Evolutionary conservation across 108 stramenopile genomes (phyloP), one percentile per base, ranked within the genome.

Genomic region (Cyclostephanos tholiformis): DNA sequence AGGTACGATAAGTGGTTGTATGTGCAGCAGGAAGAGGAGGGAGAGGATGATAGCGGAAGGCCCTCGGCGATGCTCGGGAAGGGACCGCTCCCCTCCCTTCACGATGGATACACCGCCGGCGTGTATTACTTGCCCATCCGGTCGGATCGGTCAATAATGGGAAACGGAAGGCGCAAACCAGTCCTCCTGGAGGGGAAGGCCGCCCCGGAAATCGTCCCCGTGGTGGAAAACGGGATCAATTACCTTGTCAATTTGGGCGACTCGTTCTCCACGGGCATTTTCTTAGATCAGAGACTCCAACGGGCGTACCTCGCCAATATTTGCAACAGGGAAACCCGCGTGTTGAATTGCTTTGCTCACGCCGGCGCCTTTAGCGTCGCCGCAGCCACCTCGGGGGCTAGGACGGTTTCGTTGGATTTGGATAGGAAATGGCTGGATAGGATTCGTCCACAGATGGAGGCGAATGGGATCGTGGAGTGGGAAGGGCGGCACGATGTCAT

Each of bases 341-440:
- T 94, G 6, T 80, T 94, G 68, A 94, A 94, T 66, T 90, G 90
- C 53, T 94, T 94, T 75, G 89, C 93, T 3, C 91, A 91, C 67
- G 82, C 85, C 59, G 93, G 93, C 41, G 93, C 89, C 8, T 94
- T 90, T 67, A 89, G 85, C 56, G 74, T 91, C 53, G 93, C 91
- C 3, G 93, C 93, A 0, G 93, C 93, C 1, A 81, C 84, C 25
- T 87, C 76, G 20, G 72, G 82, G 14, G 73, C 90, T 51, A 84
- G 80, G 2, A 94, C 93, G 19, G 88, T 91, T 0, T 87, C 87
- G 36, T 69, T 94, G 62, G 93, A 94, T 83, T 73, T 91, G 63
- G 82, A 86, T 35, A 88, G 89, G 66, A 91, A 91, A 52, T 94
- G 93, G 93, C 75, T 94, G 44, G 89, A 90, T 67, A 82, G 89